These are phyloP conservation scores for Cyberlindnera euphorbiiphila DNA, from an alignment of 805 yeast genomes.

Conservation along the genomic window DNA sequence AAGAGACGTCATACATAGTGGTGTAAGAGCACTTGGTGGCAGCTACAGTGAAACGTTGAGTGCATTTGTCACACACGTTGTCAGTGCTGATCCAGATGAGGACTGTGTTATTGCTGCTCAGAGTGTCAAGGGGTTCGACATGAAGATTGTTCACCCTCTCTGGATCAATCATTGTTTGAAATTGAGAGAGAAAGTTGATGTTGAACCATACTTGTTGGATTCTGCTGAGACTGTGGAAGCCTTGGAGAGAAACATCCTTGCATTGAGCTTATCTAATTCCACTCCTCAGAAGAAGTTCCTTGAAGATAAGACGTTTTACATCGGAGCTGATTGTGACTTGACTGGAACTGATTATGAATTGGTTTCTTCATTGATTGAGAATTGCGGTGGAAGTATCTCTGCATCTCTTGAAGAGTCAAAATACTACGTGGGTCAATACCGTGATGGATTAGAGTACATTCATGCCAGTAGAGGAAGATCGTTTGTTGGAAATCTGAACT, in stretches of 20 bases:
- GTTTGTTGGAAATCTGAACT: conserved; percentile 61
- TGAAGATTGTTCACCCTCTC: conserved; percentile 65
- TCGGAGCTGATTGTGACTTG: conserved; percentile 55
- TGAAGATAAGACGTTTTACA: conserved; percentile 42
- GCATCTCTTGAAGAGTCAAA: conserved; percentile 31
- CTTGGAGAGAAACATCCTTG: too few relatives aligned
- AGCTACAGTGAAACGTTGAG: conserved; percentile 57
- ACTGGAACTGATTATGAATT: conserved; percentile 39
- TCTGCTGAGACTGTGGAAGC: conserved; percentile 9
- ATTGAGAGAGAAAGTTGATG: conserved; percentile 47
- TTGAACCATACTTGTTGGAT: conserved; percentile 41
- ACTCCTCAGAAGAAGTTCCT: conserved; percentile 31
- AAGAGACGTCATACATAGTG: conserved; percentile 63
- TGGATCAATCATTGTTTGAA: conserved; percentile 77
- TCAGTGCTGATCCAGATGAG: conserved; percentile 55
- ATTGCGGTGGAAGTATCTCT: conserved; percentile 52
- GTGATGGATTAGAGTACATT: conserved; percentile 54
- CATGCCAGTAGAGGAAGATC: conserved; percentile 39
- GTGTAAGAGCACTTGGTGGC: conserved; percentile 74
- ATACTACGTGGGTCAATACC: conserved; percentile 58
- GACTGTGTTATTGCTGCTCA: conserved; percentile 54
- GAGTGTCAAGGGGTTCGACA: conserved; percentile 35
- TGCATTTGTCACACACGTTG: conserved; percentile 72
- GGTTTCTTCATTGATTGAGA: conserved; percentile 41
- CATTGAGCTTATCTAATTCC: too few relatives aligned